Evolutionary conservation across 305 asterid genomes (phyloP).

Genomic region (Fraxinus floribunda): DNA sequence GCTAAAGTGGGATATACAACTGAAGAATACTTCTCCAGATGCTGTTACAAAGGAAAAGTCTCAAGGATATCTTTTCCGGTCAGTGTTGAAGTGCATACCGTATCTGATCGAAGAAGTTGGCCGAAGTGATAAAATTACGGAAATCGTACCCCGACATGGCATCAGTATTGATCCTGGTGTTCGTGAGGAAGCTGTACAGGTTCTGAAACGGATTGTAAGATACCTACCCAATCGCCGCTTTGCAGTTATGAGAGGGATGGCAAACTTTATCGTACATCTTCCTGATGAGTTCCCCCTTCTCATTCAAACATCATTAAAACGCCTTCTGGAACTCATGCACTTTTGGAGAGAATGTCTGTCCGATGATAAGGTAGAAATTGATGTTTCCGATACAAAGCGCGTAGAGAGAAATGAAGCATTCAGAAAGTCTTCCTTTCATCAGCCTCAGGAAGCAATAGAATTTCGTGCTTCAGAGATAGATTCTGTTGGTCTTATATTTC

Average conservation of each 20-base stretch:
- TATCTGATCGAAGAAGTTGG: slow-evolving; percentile 99
- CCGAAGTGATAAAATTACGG: slow-evolving; percentile 92
- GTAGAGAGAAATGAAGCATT: slow-evolving; percentile 84
- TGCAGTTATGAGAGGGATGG: slow-evolving; percentile 98
- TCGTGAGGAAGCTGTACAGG: slow-evolving; percentile 98
- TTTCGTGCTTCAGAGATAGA: slow-evolving; percentile 96
- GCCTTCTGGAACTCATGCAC: slow-evolving; percentile 97
- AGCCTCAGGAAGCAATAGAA: slow-evolving; percentile 78
- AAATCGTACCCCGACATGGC: slow-evolving; percentile 98
- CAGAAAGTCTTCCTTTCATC: slow-evolving; percentile 87
- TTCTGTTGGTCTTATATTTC: slow-evolving; percentile 97
- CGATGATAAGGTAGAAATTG: slow-evolving; percentile 65
- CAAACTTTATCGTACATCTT: slow-evolving; percentile 82
- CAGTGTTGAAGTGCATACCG: slow-evolving; percentile 98
- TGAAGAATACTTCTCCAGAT: slow-evolving; percentile 59
- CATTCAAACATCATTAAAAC: slow-evolving; percentile 94
- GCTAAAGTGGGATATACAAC: slow-evolving; percentile 25
- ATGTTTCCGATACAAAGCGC: slow-evolving; percentile 62
- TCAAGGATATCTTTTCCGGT: slow-evolving; percentile 95
- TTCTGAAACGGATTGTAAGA: slow-evolving; percentile 86
- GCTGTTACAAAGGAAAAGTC: slow-evolving; percentile 97
- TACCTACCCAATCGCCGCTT: slow-evolving; percentile 97
- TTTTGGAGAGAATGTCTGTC: slow-evolving; percentile 92
- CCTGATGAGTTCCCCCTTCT: slow-evolving; percentile 99
- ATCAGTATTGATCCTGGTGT: slow-evolving; percentile 99